Conservation (phyloP, 768 basidiomycete genomes). For the Boletus tomentosulus region DNA sequence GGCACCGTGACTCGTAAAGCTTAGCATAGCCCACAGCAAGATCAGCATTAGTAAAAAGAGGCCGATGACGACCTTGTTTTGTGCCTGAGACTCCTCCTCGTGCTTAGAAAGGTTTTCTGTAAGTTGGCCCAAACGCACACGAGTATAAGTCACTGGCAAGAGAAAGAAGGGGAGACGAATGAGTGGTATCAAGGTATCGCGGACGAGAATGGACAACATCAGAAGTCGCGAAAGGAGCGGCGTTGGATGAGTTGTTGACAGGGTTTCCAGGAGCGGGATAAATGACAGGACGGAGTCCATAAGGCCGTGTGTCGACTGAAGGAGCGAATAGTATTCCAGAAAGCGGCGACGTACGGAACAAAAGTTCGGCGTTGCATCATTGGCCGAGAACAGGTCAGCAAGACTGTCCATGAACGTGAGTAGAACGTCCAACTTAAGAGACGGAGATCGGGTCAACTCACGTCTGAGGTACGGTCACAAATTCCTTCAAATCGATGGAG, state of each 20-base stretch:
- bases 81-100: conserved; percentile 93
- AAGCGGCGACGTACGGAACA: conserved; percentile 62
- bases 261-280: conserved; percentile 75
- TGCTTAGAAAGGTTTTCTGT: conserved; percentile 73
- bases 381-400: conserved; percentile 80
- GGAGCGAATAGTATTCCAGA: conserved; percentile 84
- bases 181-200: conserved; percentile 68
- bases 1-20: conserved; percentile 71
- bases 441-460: conserved; percentile 40
- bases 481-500: conserved; percentile 75
- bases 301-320: conserved; percentile 74
- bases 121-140: conserved; percentile 75
- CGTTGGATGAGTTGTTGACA: conserved; percentile 74
- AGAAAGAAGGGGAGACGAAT: conserved; percentile 85
- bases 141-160: conserved; percentile 81
- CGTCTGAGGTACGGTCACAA: conserved; percentile 87
- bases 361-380: conserved; percentile 57
- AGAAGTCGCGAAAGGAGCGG: conserved; percentile 76
- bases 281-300: conserved; percentile 82
- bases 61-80: conserved; percentile 94
- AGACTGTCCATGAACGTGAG: conserved; percentile 49
- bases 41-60: conserved; percentile 67
- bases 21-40: conserved; percentile 81
- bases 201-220: conserved; percentile 73
- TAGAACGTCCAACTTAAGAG: conserved; percentile 12